Evolutionary conservation across 2,329 filamentous ascomycete genomes (phyloP), one percentile per base, ranked within the genome.

Genomic region (Hymenoscyphus salicellus): DNA sequence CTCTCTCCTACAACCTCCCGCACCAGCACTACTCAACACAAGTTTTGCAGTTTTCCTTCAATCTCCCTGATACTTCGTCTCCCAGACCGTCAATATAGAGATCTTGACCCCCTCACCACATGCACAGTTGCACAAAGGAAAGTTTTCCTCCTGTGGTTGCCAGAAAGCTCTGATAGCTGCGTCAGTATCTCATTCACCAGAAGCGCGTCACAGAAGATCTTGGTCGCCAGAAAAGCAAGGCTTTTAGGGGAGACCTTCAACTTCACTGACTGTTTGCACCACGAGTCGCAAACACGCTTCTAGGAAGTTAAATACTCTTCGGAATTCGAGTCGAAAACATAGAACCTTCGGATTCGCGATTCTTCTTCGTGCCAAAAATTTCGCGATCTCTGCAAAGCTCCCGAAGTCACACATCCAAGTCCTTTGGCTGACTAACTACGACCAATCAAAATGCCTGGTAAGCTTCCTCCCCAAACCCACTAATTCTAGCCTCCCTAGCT

Each of bases 121-220:
- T 52, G 46, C 46, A 52, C 46, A 52, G 46, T 52, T 52, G 46
- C 46, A 49, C 43, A 26, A 8, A 23, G 20, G n/a, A 52, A 23
- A 23, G 20, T 23, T 52, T 23, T 23, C 23, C 46, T 23, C 20
- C 43, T 26, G 46, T 52, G 46, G 46, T 8, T 20, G 20, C 46
- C 46, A 52, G 46, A 23, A 52, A 52, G 46, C 20, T 52, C 46
- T 52, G 46, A 52, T 52, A 52, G 46, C 46, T 52, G 14, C 46
- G 20, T 7, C 20, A 23, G 26, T 52, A 52, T 52, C 11, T 20
- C 20, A 26, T 52, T 52, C 46, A 52, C 46, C 20, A 23, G 23
- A 23, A 26, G 46, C 20, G 20, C 20, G 46, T 52, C 46, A 14
- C 46, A 23, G 28, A 52, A 52, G 20, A 26, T 52, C 20, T 16